Evolutionary conservation across 257 asterid species (phyloP), one percentile per base, ranked within the genome.

Genomic region (Plantago ovata): DNA sequence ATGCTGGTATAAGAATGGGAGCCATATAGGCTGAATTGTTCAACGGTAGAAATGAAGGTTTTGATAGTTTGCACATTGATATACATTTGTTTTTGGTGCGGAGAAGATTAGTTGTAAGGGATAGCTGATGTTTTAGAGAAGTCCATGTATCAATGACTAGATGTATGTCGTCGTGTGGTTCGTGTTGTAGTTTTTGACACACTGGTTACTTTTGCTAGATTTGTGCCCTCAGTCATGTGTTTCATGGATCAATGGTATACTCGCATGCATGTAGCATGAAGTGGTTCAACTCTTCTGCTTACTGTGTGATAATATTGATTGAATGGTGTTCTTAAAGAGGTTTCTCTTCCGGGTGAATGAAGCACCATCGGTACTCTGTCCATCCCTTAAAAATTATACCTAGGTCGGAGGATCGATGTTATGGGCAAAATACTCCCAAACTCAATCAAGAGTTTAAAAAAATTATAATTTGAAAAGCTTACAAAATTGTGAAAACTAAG

Each of bases 1-100:
- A 82, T 19, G n/a, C 77, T 7, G 96, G 96, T 52, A 84, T 84
- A 52, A 75, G 87, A 74, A 84, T 87, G 94, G 85, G 84, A 13
- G 66, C 89, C 2, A 56, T 73, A 48, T 68, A 62, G 59, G 15
- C 22, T 58, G 54, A 52, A 11, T 12, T 20, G 19, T 28, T 23
- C 13, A 13, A 23, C n/a, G n/a, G n/a, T 39, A 24, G 64, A 20
- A 28, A 19, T 33, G 66, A 49, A n/a, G 9, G 3, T 36, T 51
- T 44, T 33, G 24, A 46, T 22, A 16, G 38, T 48, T 36, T 41
- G 16, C 41, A 40, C 28, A 51, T 56, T 24, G 43, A 13, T n/a
- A 13, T 49, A 46, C 39, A 47, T 8, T 32, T 18, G 42, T 53
- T 32, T 32, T 13, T 28, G 4, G 2, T 28, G 36, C 7, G 0